phyloP scores from a whole-genome alignment of 176 grass and related monocot species.

The Chloris gayana region DNA sequence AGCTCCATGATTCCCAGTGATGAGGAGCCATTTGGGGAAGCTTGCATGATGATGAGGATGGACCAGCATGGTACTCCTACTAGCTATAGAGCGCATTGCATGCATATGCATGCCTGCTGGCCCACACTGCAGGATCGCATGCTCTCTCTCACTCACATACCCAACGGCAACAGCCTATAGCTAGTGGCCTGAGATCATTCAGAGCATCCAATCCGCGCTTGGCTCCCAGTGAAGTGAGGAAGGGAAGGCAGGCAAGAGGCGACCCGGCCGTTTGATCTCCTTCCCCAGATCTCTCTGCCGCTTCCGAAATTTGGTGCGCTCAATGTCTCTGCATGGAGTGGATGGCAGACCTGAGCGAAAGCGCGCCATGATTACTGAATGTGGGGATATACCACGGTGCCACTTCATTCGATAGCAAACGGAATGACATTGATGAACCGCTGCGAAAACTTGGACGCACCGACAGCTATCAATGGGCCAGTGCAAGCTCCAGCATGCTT shows the following conservation, averaged over 20 bases:
- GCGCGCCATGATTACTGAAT: conserved; percentile 10
- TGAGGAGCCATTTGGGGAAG: conserved; percentile 49
- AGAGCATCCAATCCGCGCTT: conserved; percentile 23
- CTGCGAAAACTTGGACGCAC: neutral
- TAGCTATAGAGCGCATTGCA: neutral
- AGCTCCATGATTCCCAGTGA: conserved; percentile 16
- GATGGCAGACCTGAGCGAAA: conserved; percentile 1
- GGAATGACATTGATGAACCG: neutral
- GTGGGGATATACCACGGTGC: neutral
- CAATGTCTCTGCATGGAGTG: conserved; percentile 13
- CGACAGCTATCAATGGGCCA: neutral
- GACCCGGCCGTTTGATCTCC: conserved; percentile 1
- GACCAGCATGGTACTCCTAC: neutral
- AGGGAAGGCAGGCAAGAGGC: neutral
- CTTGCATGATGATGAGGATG: conserved; percentile 50
- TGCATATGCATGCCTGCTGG: neutral
- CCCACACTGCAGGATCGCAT: neutral
- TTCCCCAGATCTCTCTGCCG: neutral
- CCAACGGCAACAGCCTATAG: neutral
- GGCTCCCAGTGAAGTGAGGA: neutral
- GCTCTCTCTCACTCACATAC: neutral
- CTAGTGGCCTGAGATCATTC: neutral
- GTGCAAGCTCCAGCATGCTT: neutral
- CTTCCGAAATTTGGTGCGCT: conserved; percentile 37
- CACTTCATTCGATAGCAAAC: conserved; percentile 13